Base-by-base conservation (phyloP, 768 basidiomycete genomes). In the Sistotremastrum suecicum region DNA sequence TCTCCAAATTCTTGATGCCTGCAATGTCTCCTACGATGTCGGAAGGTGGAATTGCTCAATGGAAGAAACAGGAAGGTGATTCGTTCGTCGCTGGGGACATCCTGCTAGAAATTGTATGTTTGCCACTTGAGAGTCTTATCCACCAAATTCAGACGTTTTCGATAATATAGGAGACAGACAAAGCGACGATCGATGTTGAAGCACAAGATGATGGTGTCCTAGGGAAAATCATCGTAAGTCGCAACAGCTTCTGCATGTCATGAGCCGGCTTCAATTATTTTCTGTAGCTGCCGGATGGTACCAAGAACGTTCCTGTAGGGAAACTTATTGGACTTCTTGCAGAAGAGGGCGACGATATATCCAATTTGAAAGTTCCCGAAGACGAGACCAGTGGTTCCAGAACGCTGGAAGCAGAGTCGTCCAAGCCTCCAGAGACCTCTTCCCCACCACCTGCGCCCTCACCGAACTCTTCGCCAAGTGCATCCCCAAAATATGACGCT, bases 1-100 rank as follows among this genome's bases (percentile, higher is more conserved):
- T 87, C 43, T 79, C 84, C 41, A 73, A 78, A 50, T 75, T 94
- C 48, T 67, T 75, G 54, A 94, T 97, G 89, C 92, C 92, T 4
- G 92, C 92, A 48, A 94, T 97, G 90, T 91, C 85, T 3, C 91
- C 90, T 9, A 94, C 89, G 8, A 91, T 97, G 85, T 90, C 86
- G 0, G 91, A 95, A 63, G 91, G 92, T 39, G 89, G 83, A 3
- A 86, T 98, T 51, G 69, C 88, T 0, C 71, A 70, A 3, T 97
- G 94, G 91, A 95, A 94, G 69, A 82, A 82, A 65, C 71, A 72
- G 51, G 83, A 84, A 54, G 89, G 90, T 11, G 87, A 89, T 48
- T 55, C 75, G 0, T 95, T 90, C 57, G 51, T 66, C 3, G 69
- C 82, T 32, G 91, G 91, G 2, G 90, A 94, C 50, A 83, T 92